Conservation (phyloP, 2,329 filamentous ascomycete species). For the Fusarium keratoplasticum region DNA sequence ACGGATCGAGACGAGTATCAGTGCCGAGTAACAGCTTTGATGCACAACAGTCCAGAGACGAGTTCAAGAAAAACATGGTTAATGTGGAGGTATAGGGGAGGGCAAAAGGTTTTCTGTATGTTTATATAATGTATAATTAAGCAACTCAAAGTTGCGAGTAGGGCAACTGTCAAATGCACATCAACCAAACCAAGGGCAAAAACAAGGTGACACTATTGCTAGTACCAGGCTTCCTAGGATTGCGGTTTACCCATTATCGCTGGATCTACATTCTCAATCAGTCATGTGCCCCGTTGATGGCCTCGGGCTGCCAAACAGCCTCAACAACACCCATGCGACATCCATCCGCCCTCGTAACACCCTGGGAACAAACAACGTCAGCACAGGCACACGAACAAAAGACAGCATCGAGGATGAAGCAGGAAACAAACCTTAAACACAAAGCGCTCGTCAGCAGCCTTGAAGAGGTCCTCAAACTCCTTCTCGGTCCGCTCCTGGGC, state of each 20-base stretch:
- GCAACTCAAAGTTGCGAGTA: background rate
- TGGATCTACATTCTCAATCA: background rate
- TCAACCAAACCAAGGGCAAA: background rate
- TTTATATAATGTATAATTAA: background rate
- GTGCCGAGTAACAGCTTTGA: background rate
- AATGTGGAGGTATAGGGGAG: background rate
- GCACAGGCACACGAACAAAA: background rate
- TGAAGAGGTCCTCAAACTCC: slow-evolving; percentile 60
- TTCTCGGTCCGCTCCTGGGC: slow-evolving; percentile 61
- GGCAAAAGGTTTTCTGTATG: background rate
- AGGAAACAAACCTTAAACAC: slow-evolving; percentile 53
- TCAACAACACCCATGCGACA: slow-evolving; percentile 63
- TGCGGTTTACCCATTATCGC: background rate
- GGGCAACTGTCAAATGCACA: background rate
- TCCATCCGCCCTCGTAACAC: slow-evolving; percentile 54
- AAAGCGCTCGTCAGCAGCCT: slow-evolving; percentile 55
- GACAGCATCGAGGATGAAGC: accelerated
- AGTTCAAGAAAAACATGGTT: background rate
- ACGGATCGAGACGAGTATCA: background rate
- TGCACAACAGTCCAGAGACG: background rate
- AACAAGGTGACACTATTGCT: background rate
- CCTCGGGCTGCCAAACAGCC: slow-evolving; percentile 57
- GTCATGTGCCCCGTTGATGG: background rate
- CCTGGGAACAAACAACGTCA: slow-evolving; percentile 41
- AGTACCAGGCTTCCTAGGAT: background rate